A percentile compares a stretch with the other conserved stretches of the same genome.
These are phyloP conservation scores for Spatholobus suberectus DNA, from an alignment of 306 rosid species.

Conservation along the genomic window DNA sequence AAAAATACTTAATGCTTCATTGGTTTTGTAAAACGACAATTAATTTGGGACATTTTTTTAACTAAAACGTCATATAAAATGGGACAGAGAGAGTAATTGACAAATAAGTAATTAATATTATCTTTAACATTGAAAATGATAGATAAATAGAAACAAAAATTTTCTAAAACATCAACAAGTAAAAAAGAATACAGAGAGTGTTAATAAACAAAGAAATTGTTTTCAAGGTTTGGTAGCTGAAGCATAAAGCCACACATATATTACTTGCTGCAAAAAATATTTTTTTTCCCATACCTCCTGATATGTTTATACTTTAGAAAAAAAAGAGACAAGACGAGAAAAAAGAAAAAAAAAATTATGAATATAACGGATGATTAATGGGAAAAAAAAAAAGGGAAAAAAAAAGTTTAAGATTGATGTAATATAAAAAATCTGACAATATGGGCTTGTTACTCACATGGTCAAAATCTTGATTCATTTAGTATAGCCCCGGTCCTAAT, in stretches of 20 bases:
- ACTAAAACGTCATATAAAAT: too few relatives aligned
- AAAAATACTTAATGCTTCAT: too few relatives aligned
- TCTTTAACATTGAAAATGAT: too few relatives aligned
- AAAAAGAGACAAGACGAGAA: background rate
- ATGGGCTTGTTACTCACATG: background rate
- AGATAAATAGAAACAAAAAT: too few relatives aligned
- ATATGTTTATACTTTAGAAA: background rate
- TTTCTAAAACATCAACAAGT: too few relatives aligned
- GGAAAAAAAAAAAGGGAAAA: background rate
- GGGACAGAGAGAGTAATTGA: too few relatives aligned
- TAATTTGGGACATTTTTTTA: too few relatives aligned
- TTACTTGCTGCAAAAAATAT: background rate
- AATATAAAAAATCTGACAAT: background rate
- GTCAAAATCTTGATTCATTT: background rate
- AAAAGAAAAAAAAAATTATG: background rate
- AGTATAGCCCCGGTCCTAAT: background rate
- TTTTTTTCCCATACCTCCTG: background rate
- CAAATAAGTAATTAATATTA: too few relatives aligned
- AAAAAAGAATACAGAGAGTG: too few relatives aligned
- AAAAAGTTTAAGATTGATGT: background rate
- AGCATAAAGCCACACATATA: background rate
- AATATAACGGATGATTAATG: background rate
- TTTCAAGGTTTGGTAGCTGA: background rate
- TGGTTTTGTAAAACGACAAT: too few relatives aligned
- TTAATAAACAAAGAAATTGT: background rate